phyloP scores from a whole-genome alignment of 148 eudicot species.

The Amaranthus cruentus region DNA sequence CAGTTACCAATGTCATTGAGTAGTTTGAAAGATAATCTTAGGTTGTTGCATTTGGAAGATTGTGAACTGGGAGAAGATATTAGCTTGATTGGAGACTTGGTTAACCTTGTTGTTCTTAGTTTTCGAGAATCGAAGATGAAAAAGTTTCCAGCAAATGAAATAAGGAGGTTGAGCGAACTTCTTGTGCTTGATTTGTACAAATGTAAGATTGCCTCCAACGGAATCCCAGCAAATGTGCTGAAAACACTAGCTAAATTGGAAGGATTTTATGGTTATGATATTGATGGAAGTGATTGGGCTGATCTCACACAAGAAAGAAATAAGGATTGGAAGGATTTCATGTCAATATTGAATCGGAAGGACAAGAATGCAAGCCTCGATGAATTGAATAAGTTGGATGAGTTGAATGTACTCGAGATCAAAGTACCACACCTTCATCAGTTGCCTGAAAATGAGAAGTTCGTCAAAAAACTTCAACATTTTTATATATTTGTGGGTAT shows the following conservation, averaged over 20 bases:
- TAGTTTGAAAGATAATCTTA: background rate
- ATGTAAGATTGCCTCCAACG: background rate
- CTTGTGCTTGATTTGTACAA: conserved; percentile 12
- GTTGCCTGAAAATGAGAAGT: background rate
- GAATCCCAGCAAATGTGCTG: conserved; percentile 2
- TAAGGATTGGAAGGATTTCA: background rate
- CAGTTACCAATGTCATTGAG: conserved; percentile 2
- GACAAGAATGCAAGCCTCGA: background rate
- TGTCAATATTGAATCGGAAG: too few species aligned
- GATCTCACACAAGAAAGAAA: background rate
- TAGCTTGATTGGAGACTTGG: background rate
- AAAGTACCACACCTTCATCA: background rate
- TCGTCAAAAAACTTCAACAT: background rate
- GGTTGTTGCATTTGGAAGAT: background rate
- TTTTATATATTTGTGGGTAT: background rate
- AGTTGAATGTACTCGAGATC: conserved; percentile 13
- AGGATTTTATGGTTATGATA: conserved; percentile 2
- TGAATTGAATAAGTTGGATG: background rate
- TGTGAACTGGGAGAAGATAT: conserved; percentile 15
- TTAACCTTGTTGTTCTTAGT: conserved; percentile 8
- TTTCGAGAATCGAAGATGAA: background rate
- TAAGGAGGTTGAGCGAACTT: background rate
- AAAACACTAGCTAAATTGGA: background rate
- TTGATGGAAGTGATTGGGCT: background rate
- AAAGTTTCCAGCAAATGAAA: background rate